Evolutionary conservation across 2,329 filamentous ascomycete species (phyloP).

Genomic region (Fusarium fujikuroi): DNA sequence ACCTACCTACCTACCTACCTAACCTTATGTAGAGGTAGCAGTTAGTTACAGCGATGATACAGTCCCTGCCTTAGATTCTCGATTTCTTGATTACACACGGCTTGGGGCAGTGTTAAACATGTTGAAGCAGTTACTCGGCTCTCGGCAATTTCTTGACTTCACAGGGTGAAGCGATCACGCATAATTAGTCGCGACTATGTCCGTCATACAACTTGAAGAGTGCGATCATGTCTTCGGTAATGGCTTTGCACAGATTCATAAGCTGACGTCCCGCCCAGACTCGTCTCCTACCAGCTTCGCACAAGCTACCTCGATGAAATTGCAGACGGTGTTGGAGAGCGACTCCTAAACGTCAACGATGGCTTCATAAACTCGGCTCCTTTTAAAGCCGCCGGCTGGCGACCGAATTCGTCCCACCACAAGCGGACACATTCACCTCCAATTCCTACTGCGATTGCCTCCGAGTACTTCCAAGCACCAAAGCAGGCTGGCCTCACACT

Average conservation of each 20-base stretch:
- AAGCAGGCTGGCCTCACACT: slow-evolving; percentile 71
- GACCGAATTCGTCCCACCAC: slow-evolving; percentile 76
- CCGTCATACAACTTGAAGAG: slow-evolving; percentile 54
- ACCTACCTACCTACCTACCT: too few relatives aligned
- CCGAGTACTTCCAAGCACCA: slow-evolving; percentile 83
- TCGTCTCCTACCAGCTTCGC: slow-evolving; percentile 84
- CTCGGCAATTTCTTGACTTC: neutral
- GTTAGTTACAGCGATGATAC: slow-evolving; percentile 1
- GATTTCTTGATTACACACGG: neutral
- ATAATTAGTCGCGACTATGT: slow-evolving; percentile 44
- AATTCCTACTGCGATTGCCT: slow-evolving; percentile 83
- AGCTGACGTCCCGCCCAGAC: slow-evolving; percentile 58
- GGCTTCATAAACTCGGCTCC: slow-evolving; percentile 81
- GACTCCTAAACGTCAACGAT: slow-evolving; percentile 83
- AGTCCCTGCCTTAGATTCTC: slow-evolving; percentile 8
- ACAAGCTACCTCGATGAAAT: slow-evolving; percentile 83
- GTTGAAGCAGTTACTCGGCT: slow-evolving; percentile 16
- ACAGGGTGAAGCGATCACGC: slow-evolving; percentile 4
- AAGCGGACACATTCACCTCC: slow-evolving; percentile 88
- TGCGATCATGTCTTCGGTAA: slow-evolving; percentile 35
- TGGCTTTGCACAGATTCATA: neutral
- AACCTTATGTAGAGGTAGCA: neutral
- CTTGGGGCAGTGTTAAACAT: slow-evolving; percentile 24
- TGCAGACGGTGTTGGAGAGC: slow-evolving; percentile 85
- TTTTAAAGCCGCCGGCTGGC: slow-evolving; percentile 87